phyloP scores from a whole-genome alignment of 2,329 filamentous ascomycete genomes.

The Cryphonectria radicalis region DNA sequence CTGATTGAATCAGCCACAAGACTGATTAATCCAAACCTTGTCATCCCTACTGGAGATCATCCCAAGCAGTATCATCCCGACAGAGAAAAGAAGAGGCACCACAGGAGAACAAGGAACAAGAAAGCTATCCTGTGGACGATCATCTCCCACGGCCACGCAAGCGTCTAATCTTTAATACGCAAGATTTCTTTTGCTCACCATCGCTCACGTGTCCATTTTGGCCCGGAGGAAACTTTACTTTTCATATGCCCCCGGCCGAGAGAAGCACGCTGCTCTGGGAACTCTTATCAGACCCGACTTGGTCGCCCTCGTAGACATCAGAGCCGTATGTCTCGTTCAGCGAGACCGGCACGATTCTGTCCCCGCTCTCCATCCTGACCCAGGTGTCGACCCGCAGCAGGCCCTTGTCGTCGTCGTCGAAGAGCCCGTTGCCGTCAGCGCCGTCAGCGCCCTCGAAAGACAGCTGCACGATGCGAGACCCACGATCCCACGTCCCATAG shows the following conservation, averaged over 20 bases:
- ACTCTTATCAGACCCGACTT: neutral
- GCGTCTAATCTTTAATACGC: no score
- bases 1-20: no score
- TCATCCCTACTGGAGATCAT: no score
- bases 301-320: slow-evolving; percentile 16
- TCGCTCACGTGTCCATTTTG: no score
- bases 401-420: slow-evolving; percentile 2
- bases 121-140: no score
- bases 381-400: slow-evolving; percentile 26
- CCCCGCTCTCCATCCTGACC: slow-evolving; percentile 29
- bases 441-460: slow-evolving; percentile 21
- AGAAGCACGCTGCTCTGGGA: neutral
- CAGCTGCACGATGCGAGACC: slow-evolving; percentile 30
- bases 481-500: slow-evolving; percentile 29
- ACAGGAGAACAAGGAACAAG: no score
- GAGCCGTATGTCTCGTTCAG: slow-evolving; percentile 31
- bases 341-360: slow-evolving; percentile 20
- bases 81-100: no score
- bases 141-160: no score
- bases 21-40: no score
- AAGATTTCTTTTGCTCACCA: no score
- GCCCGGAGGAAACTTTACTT: neutral
- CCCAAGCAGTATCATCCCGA: no score
- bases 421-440: slow-evolving; percentile 1
- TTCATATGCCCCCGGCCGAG: neutral